phyloP scores from a whole-genome alignment of 2,329 filamentous ascomycete genomes.

The Pezicula rhizophila region DNA sequence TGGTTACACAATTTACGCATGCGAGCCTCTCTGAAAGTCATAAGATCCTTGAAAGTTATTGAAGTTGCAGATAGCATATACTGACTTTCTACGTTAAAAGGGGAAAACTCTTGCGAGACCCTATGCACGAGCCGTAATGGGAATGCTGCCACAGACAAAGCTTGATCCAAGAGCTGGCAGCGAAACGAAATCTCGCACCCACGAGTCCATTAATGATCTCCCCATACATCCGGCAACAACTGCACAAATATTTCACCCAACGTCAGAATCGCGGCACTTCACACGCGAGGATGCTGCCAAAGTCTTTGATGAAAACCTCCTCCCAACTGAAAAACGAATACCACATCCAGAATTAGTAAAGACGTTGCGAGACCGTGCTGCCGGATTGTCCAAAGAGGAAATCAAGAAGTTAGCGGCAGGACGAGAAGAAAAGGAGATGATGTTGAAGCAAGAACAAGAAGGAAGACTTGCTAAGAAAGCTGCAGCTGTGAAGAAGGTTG shows the following conservation, averaged over 20 bases:
- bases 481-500: conserved; percentile 37
- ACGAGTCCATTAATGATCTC: conserved; percentile 60
- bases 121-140: conserved; percentile 69
- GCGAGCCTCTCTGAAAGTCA: conserved; percentile 64
- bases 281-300: conserved; percentile 60
- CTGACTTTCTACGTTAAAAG: conserved; percentile 38
- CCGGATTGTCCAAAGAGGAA: conserved; percentile 31
- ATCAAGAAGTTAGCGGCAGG: conserved; percentile 25
- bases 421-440: conserved; percentile 33
- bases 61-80: conserved; percentile 10
- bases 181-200: conserved; percentile 20
- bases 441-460: conserved; percentile 36
- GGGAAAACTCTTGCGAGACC: conserved; percentile 69
- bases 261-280: conserved; percentile 56
- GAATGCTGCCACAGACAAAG: conserved; percentile 72
- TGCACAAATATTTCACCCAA: conserved; percentile 60
- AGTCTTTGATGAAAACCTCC: conserved; percentile 54
- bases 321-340: conserved; percentile 54
- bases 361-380: conserved; percentile 43
- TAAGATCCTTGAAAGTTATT: conserved; percentile 9
- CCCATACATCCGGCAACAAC: conserved; percentile 55
- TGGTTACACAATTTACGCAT: conserved; percentile 81
- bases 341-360: conserved; percentile 56
- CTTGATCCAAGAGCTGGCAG: conserved; percentile 42
- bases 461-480: conserved; percentile 29